Evolutionary conservation across 768 basidiomycete species (phyloP), one percentile per base, ranked within the genome.

Genomic region (Boletus tylopilopsis): DNA sequence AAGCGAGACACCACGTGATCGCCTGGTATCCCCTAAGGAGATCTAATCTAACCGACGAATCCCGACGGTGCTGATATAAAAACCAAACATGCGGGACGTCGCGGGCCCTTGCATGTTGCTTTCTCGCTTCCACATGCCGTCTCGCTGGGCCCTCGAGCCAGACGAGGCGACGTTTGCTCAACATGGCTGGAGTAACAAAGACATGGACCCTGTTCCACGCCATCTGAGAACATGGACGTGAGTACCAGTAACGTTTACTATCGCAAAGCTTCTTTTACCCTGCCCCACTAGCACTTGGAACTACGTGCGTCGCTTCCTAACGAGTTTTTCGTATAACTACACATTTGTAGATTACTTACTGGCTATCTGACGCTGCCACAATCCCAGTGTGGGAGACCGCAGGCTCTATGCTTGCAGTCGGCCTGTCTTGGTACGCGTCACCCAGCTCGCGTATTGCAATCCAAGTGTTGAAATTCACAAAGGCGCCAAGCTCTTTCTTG

Each of bases 171-270:
- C 75, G 19, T 79, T 84, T 56, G 25, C 80, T 75, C 9, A 74
- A 61, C 42, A 75, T 74, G 57, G 75, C 63, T 87, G 84, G 83
- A 75, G 71, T 55, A 90, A 90, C 67, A 77, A 78, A 57, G 87
- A 87, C 60, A 87, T 88, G 81, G 87, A 87, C 54, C 85, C 86
- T 6, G 84, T 87, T 11, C 82, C 83, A 34, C 74, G 68, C 1
- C 65, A 79, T 22, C 59, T 73, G 45, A 71, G 86, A 48, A 89
- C 84, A 6, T 90, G 87, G 88, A 73, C 76, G 32, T 64, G 50
- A 58, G 64, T 53, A 12, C 24, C n/a, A 3, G 27, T 43, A n/a
- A n/a, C 8, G 19, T 23, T 23, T 19, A 22, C 4, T 7, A 9
- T 12, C 23, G 4, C 1, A 10, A 27, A 1, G 29, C 7, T 32